Conservation (phyloP, 352 stramenopile species). For the Phytophthora tentaculata region DNA sequence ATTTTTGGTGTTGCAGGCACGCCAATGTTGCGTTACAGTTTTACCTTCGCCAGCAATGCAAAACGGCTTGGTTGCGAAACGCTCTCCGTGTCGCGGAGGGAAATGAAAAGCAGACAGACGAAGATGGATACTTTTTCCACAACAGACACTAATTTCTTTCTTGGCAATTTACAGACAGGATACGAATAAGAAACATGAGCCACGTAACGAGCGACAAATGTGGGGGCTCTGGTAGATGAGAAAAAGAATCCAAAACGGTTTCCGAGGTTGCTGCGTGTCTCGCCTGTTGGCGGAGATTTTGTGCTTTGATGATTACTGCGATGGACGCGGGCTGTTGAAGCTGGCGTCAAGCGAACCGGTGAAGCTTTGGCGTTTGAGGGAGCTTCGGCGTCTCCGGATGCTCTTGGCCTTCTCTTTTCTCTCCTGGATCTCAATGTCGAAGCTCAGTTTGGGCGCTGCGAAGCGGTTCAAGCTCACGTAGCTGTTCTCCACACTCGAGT, state of each 20-base stretch:
- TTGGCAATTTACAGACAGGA: constrained; percentile 35
- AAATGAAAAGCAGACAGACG: constrained; percentile 22
- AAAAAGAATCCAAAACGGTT: constrained; percentile 37
- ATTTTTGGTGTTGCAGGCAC: constrained; percentile 14
- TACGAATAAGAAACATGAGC: constrained; percentile 25
- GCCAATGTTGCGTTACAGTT: not conserved
- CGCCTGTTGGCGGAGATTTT: constrained; percentile 20
- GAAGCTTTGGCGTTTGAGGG: constrained; percentile 48
- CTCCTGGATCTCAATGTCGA: constrained; percentile 77
- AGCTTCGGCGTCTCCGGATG: constrained; percentile 61
- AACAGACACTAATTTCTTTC: not conserved
- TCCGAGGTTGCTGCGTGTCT: constrained; percentile 33
- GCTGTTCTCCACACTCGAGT: constrained; percentile 68
- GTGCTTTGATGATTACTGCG: constrained; percentile 27
- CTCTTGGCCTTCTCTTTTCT: constrained; percentile 75
- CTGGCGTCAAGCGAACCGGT: constrained; percentile 34
- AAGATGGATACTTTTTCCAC: constrained; percentile 1
- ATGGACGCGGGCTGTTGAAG: constrained; percentile 20
- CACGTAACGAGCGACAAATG: constrained; percentile 21
- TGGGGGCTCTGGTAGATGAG: constrained; percentile 10
- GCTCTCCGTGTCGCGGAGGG: constrained; percentile 2
- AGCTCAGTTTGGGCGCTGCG: constrained; percentile 65
- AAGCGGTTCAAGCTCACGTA: constrained; percentile 87
- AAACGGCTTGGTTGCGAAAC: constrained; percentile 13
- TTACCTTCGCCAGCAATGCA: no score